phyloP scores from a whole-genome alignment of 345 rosid species.

The Gynandropsis gynandra region DNA sequence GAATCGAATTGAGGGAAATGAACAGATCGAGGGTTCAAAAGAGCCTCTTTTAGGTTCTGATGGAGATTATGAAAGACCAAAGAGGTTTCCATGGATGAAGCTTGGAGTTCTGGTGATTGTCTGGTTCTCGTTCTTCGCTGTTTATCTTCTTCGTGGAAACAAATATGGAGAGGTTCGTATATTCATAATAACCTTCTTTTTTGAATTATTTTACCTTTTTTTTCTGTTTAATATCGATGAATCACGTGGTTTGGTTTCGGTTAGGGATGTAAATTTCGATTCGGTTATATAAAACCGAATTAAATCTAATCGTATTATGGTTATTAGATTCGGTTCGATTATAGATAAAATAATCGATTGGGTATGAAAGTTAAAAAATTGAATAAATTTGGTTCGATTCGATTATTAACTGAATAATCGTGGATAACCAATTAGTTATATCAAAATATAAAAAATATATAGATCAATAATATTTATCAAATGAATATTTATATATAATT shows the following conservation, averaged over 20 bases:
- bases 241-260: background rate
- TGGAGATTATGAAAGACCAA: constrained; percentile 14
- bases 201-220: background rate
- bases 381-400: no score
- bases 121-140: constrained; percentile 61
- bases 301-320: no score
- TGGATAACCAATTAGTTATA: no score
- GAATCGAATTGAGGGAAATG: constrained; percentile 15
- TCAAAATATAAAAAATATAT: no score
- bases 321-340: no score
- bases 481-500: no score
- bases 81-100: constrained; percentile 61
- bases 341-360: no score
- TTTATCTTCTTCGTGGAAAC: constrained; percentile 69
- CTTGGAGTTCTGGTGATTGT: constrained; percentile 51
- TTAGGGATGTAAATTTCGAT: no score
- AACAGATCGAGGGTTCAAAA: constrained; percentile 14
- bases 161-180: constrained; percentile 51
- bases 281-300: no score
- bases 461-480: no score
- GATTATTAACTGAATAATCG: no score
- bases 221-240: background rate
- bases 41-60: constrained; percentile 37
- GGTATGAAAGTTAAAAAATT: no score
- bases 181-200: background rate